These are phyloP conservation scores for Solanum hybrid DNA, from an alignment of 305 asterid genomes.

Conservation along the genomic window DNA sequence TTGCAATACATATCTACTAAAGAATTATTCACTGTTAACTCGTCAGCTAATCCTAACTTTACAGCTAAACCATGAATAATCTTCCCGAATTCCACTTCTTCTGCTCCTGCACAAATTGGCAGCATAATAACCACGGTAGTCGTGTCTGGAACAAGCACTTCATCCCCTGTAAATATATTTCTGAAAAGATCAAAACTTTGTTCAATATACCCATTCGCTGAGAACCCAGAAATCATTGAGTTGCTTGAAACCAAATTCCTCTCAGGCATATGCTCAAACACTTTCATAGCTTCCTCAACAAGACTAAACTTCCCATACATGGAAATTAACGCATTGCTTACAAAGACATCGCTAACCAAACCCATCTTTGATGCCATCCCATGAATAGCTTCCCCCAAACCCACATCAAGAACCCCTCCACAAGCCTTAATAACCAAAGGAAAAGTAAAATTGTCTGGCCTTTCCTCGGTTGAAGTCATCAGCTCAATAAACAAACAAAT, in stretches of 20 bases:
- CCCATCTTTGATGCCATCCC: constrained; percentile 18
- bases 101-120: constrained; percentile 17
- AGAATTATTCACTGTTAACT: constrained; percentile 15
- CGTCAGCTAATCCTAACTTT: constrained; percentile 14
- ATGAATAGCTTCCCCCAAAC: constrained; percentile 10
- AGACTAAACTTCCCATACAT: constrained; percentile 18
- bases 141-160: constrained; percentile 14
- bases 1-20: constrained; percentile 25
- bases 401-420: constrained; percentile 21
- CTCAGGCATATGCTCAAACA: constrained; percentile 19
- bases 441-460: constrained; percentile 24
- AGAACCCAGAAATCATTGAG: constrained; percentile 14
- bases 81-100: constrained; percentile 12
- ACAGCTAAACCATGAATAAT: constrained; percentile 18
- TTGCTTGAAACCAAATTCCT: constrained; percentile 21
- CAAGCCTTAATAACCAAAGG: constrained; percentile 29
- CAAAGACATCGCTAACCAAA: constrained; percentile 12
- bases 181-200: constrained; percentile 9
- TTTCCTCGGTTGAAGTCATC: not conserved
- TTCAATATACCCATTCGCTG: constrained; percentile 3
- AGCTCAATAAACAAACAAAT: constrained; percentile 9
- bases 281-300: not conserved
- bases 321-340: constrained; percentile 14
- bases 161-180: not conserved
- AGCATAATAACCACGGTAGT: constrained; percentile 21